Base-by-base conservation (phyloP, 805 yeast genomes). In the Tetrapisispora taiwanensis region DNA sequence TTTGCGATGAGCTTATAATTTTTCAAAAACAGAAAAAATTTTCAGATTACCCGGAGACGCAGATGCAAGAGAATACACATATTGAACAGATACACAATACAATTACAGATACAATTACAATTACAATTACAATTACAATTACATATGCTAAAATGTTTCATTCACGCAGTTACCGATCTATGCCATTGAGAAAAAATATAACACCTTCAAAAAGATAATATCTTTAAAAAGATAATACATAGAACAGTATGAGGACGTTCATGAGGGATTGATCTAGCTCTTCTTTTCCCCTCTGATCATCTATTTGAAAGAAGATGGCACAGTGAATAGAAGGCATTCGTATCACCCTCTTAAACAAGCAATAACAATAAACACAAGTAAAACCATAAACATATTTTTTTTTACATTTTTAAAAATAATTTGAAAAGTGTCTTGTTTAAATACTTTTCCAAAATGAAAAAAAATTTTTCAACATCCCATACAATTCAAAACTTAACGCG, bases 211-310 rank as follows among this genome's bases (percentile, higher is more conserved):
- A 26, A 46, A 26, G 28, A 26, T 26, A 36, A 45, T n/a, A 14
- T n/a, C 6, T 31, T 51, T n/a, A n/a, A n/a, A 58, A 20, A 46
- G 45, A 22, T 22, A 30, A 18, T 15, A 27, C 40, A 37, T 26
- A 37, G 32, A 37, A 37, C 40, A 37, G 40, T 37, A 37, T 37
- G 40, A 35, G 41, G 39, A 36, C 31, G 46, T 40, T 31, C 39
- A 43, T 35, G 42, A 30, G 46, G 56, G 52, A 60, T 56, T 48
- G 30, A 31, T 59, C 64, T 59, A 46, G 64, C 64, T 42, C 56
- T 55, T 55, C 62, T 57, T 59, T 59, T 59, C 64, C 64, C 64
- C 64, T 59, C 61, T 56, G 59, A 41, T 58, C 64, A 59, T 50
- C 60, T 54, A 58, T 54, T 14, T 33, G n/a, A 35, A 43, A 36